Evolutionary conservation across 2,329 filamentous ascomycete genomes (phyloP), one percentile per base, ranked within the genome.

Genomic region (Calonectria pseudoreteaudii): DNA sequence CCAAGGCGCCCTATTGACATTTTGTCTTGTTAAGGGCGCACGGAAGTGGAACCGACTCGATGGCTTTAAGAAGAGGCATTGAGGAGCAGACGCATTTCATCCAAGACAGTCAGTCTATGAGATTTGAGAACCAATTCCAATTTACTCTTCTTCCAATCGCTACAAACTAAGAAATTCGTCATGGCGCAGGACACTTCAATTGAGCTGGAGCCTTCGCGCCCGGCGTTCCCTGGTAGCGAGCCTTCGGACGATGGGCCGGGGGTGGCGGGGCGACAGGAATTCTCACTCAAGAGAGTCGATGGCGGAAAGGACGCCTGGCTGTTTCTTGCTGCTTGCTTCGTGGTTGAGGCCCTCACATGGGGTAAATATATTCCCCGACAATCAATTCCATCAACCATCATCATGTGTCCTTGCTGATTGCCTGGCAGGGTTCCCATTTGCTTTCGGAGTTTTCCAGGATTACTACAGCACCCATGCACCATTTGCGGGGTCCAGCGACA

Each of bases 381-480:
- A 49, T 0, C 5, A 36, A 13, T 11, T 14, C 23, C 44, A 49
- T 7, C 13, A 38, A 38, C 14, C 36, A 16, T 38, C 8, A 7
- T 8, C 11, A 26, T 31, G 10, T 4, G 38, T 5, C 49, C 20
- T 14, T 10, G 3, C 2, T 7, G 7, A 23, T 18, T 20, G 34
- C 2, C 4, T 0, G 34, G 0, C 50, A 93, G 92, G 92, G 2
- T 94, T 94, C 71, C 90, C 92, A 0, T 92, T 92, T 70, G 88
- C 91, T 0, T 95, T 92, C 80, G 93, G 93, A 53, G 88, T 95
- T 30, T 94, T 95, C 79, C 92, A 94, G 77, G 88, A 92, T 66
- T 93, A 93, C 82, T 94, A 94, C 81, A 89, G 86, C 44, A 88
- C 86, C 1, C 87, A 92, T 72, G 87, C 87, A 6, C 89, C 90